Evolutionary conservation across 73 alveolate genomes (phyloP), one percentile per base, ranked within the genome.

Genomic region (Paramecium primaurelia): DNA sequence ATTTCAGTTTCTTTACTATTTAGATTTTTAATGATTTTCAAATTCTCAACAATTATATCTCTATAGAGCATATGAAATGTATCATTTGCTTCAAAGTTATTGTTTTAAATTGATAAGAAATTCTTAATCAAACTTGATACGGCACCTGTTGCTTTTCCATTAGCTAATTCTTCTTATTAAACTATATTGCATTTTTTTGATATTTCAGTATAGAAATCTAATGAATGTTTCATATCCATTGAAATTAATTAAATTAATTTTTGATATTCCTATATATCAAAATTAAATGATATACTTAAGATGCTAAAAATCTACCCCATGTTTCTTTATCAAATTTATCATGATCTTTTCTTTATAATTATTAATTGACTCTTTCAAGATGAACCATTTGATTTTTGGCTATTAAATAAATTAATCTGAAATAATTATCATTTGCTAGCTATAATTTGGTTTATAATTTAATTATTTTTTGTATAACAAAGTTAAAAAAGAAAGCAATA

Each of bases 401-500:
- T 4, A 89, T 89, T 28, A 83, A 71, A 83, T 59, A 89, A 8
- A 89, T 89, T 59, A 89, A 71, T 51, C 94, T 58, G 68, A 71
- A 89, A 54, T 89, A 89, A 37, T 45, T 58, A 32, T 71, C 94
- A 37, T 47, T 54, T 38, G 59, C 49, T 25, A 89, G 40, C 42
- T 69, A 14, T 6, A 89, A 26, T 64, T 68, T 83, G 2, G 49
- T 30, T n/a, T 89, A 71, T 18, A 83, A 64, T 54, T 89, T 69
- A 28, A 89, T 89, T 38, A 89, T 34, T 45, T 89, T 71, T 47
- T 89, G 75, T 28, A 89, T 71, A 22, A 89, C 94, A 45, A 89
- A 89, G 64, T 89, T 89, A 44, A 83, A 89, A 44, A 89, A 89
- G 94, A 89, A 89, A 6, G 94, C 94, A 71, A 89, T 71, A 49